Conservation (phyloP, 352 stramenopile genomes). For the Phytophthora pistaciae region DNA sequence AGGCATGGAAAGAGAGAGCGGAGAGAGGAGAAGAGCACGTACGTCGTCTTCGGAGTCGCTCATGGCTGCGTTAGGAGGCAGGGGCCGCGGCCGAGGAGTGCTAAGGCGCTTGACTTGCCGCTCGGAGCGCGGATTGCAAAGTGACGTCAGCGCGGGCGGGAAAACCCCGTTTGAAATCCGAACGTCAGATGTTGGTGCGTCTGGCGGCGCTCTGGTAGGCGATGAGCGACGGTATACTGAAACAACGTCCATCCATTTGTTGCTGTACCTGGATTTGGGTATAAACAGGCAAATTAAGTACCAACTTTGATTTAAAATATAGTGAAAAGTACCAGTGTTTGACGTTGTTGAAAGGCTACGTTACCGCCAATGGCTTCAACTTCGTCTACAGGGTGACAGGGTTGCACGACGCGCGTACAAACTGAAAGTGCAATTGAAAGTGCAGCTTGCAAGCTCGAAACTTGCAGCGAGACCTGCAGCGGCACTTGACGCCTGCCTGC, state of each 20-base stretch:
- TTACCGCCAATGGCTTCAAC: no score
- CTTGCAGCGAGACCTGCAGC: no score
- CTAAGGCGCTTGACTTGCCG: conserved; percentile 9
- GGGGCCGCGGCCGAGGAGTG: neutral
- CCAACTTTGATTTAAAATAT: neutral
- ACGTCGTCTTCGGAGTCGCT: conserved; percentile 65
- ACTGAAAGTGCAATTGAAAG: no score
- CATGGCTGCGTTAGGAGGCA: conserved; percentile 30
- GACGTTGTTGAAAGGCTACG: no score
- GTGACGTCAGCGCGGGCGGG: conserved; percentile 16
- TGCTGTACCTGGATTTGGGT: neutral
- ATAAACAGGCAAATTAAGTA: neutral
- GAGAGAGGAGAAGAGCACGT: conserved; percentile 12
- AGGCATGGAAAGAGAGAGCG: conserved; percentile 3
- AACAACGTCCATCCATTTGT: neutral
- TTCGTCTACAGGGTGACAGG: no score
- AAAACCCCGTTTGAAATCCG: conserved; percentile 17
- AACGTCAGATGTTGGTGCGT: conserved; percentile 1
- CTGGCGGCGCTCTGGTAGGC: neutral
- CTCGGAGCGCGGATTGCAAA: conserved; percentile 22
- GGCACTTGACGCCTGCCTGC: neutral
- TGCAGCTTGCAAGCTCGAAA: no score
- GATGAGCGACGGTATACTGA: no score
- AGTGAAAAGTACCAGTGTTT: neutral
- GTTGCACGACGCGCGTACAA: no score